phyloP scores from a whole-genome alignment of 805 yeast genomes.

The Osmozyma mogii region DNA sequence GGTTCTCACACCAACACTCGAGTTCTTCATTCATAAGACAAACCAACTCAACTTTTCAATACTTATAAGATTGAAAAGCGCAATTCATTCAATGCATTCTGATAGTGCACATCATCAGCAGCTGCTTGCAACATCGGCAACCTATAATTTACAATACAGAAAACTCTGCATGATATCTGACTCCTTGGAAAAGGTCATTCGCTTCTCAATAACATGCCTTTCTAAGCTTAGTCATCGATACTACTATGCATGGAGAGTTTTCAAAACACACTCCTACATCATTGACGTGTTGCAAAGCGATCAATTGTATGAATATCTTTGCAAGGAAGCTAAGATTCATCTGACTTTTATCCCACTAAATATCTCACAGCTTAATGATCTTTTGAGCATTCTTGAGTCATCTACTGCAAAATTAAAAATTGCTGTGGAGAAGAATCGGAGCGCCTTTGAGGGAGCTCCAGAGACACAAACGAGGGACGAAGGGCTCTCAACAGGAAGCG shows the following conservation, averaged over 20 bases:
- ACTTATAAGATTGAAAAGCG: constrained; percentile 16
- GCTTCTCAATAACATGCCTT: constrained; percentile 6
- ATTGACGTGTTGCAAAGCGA: constrained; percentile 2
- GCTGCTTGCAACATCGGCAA: no score
- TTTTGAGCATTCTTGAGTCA: constrained; percentile 6
- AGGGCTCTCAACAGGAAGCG: background rate
- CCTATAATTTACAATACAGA: constrained; percentile 15
- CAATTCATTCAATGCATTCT: constrained; percentile 15
- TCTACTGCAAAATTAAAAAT: constrained; percentile 3
- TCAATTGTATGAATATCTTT: constrained; percentile 1
- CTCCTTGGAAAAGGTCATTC: constrained; percentile 28
- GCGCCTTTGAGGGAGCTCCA: background rate
- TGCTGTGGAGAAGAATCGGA: constrained; percentile 1
- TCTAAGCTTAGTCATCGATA: constrained; percentile 9
- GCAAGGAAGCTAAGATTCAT: background rate
- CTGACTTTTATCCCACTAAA: constrained; percentile 1
- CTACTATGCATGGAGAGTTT: constrained; percentile 12
- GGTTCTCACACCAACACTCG: constrained; percentile 33
- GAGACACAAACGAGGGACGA: background rate
- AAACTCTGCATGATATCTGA: constrained; percentile 21
- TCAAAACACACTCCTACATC: constrained; percentile 7
- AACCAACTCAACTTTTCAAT: constrained; percentile 20
- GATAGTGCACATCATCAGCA: constrained; percentile 15
- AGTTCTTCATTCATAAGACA: constrained; percentile 23
- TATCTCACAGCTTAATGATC: constrained; percentile 4